Evolutionary conservation across 108 stramenopile genomes (phyloP).

Genomic region (Pseudonitzschia delicatissima): DNA sequence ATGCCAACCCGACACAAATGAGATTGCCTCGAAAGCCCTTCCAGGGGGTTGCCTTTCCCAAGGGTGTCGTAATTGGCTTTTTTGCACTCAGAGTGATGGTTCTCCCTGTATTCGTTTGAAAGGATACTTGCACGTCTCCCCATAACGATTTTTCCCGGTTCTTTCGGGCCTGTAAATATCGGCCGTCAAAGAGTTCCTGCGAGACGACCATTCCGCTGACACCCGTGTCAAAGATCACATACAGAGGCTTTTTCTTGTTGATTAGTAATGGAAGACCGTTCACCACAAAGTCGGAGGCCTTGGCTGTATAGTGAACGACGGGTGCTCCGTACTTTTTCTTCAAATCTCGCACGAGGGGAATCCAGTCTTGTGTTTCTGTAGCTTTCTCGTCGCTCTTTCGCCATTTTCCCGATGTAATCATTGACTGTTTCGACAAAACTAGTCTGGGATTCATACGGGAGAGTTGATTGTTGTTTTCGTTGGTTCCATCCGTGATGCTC

Average conservation of each 20-base stretch:
- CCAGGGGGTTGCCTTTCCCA: conserved; percentile 45
- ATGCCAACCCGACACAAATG: conserved; percentile 52
- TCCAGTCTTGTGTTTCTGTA: conserved; percentile 29
- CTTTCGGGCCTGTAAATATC: conserved; percentile 41
- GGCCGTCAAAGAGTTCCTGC: conserved; percentile 50
- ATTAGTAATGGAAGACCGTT: conserved; percentile 37
- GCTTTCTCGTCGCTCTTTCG: too few species aligned
- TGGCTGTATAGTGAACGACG: conserved; percentile 46
- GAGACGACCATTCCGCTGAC: conserved; percentile 58
- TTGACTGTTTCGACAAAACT: not conserved
- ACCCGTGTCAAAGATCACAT: conserved; percentile 72
- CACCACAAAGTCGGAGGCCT: conserved; percentile 25
- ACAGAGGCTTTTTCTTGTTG: conserved; percentile 25
- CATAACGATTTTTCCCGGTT: conserved; percentile 46
- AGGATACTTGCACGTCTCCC: conserved; percentile 47
- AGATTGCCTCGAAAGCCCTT: conserved; percentile 40
- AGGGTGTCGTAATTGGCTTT: conserved; percentile 52
- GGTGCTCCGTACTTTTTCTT: conserved; percentile 42
- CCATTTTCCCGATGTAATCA: too few species aligned
- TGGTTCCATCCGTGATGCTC: too few species aligned
- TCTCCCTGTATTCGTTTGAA: conserved; percentile 28
- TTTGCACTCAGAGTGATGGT: conserved; percentile 25
- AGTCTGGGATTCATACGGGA: conserved; percentile 29
- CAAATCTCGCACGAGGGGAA: conserved; percentile 49
- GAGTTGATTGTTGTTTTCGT: too few species aligned